A percentile compares a stretch with the other conserved stretches of the same genome.
phyloP scores from a whole-genome alignment of 148 eudicot genomes.

The Silene uniflora region DNA sequence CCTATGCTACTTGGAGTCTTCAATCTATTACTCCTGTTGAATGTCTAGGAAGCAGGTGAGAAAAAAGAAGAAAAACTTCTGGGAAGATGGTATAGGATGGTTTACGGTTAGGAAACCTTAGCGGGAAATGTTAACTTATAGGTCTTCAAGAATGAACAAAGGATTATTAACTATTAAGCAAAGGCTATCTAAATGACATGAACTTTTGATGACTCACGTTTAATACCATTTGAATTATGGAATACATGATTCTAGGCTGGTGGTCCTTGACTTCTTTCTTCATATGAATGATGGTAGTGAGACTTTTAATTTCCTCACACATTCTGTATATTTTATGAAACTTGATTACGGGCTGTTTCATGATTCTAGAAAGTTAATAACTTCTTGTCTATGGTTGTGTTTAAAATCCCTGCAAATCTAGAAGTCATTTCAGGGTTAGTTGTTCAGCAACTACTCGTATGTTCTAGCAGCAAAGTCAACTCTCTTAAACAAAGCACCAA shows the following conservation, averaged over 20 bases:
- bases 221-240: background rate
- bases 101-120: background rate
- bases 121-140: background rate
- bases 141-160: background rate
- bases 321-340: background rate
- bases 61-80: background rate
- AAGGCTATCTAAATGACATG: background rate
- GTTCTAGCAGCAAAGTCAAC: too few relatives aligned
- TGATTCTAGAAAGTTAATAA: background rate
- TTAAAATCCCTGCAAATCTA: too few relatives aligned
- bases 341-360: background rate
- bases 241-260: background rate
- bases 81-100: background rate
- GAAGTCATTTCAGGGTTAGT: too few relatives aligned
- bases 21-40: background rate
- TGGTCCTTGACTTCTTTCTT: background rate
- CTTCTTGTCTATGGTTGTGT: background rate
- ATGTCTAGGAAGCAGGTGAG: background rate
- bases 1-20: background rate
- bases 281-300: background rate
- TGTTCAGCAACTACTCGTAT: too few relatives aligned
- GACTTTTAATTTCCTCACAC: background rate
- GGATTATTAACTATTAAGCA: background rate
- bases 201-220: background rate
- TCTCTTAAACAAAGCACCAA: too few relatives aligned